Percentiles rank a stretch among this genome's conserved stretches.
phyloP scores from a whole-genome alignment of 1,139 yeast genomes.

The Geotrichum cucujoidarum region DNA sequence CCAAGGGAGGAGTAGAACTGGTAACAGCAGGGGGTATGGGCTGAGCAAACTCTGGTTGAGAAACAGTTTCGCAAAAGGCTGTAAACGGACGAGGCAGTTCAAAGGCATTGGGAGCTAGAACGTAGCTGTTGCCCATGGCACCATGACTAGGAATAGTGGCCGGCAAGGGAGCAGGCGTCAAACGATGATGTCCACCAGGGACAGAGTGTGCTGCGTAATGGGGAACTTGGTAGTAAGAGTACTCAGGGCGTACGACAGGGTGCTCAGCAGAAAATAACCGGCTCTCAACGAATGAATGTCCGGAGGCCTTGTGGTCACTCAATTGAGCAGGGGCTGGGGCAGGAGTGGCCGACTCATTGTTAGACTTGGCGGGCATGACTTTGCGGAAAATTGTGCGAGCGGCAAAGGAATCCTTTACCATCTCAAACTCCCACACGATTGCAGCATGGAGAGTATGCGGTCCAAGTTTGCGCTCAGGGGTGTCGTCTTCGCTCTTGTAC shows the following conservation, averaged over 20 bases:
- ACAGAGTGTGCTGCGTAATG: too few relatives aligned
- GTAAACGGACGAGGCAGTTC: conserved; percentile 17
- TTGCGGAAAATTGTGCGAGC: conserved; percentile 37
- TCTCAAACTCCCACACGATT: conserved; percentile 36
- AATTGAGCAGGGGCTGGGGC: not conserved
- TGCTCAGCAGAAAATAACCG: not conserved
- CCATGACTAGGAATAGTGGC: not conserved
- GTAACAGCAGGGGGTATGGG: too few relatives aligned
- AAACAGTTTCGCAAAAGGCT: conserved; percentile 20
- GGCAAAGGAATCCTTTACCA: conserved; percentile 35
- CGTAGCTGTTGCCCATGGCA: not conserved
- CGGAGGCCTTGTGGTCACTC: not conserved
- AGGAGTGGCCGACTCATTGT: not conserved
- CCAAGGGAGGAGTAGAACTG: too few relatives aligned
- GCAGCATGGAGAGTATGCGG: conserved; percentile 25
- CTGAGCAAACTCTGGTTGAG: too few relatives aligned
- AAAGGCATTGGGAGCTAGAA: conserved; percentile 6
- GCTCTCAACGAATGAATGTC: not conserved
- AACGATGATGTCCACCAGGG: not conserved
- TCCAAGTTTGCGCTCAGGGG: not conserved
- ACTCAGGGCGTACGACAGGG: too few relatives aligned
- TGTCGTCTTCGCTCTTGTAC: conserved; percentile 10
- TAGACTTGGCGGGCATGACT: not conserved
- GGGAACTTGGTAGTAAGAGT: too few relatives aligned
- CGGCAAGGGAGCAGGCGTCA: not conserved